Base-by-base conservation (phyloP, 2,329 filamentous ascomycete species). In the Aspergillus thermomutatus region DNA sequence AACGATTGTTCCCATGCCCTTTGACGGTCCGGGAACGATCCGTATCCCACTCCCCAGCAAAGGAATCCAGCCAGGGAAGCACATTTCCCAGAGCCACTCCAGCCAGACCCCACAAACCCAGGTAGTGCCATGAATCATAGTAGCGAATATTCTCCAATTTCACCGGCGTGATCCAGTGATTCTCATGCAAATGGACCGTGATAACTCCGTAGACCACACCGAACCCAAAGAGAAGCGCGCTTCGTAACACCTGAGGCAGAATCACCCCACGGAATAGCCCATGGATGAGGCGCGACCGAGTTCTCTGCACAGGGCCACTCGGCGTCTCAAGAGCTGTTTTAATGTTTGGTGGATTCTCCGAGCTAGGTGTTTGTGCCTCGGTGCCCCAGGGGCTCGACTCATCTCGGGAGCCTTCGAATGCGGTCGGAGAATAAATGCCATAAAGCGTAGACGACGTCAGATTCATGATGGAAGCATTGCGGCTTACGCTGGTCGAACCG, bases 401-500 rank as follows among this genome's bases (percentile, higher is more conserved):
- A 62, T 85, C 84, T 57, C 67, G 79, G 73, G 63, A 82, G 75
- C 61, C 75, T 47, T 83, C 79, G 56, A 83, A 83, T 31, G 82
- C 81, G 0, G 84, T 84, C 6, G 86, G 86, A 10, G 87, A 87
- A 79, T 96, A 99, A 67, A 99, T 99, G 54, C 94, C 93, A 64
- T 89, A 90, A 4, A 99, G 83, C 0, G 94, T 96, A 2, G 91
- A 92, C 9, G 90, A 88, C 3, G 91, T 96, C 58, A 99, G 82
- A 71, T 97, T 96, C 69, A 92, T 79, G 56, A 91, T 84, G 9
- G 91, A 96, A 62, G 88, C 86, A 25, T 87, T 89, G 57, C 90
- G 86, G 69, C 83, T 87, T 62, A 85, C 79, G 52, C 62, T 82
- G 76, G 63, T 73, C 60, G 66, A 71, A 34, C 62, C 66, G 46